These are phyloP conservation scores for Noccaea bulbosa DNA, from an alignment of 345 rosid species.

Conservation along the genomic window DNA sequence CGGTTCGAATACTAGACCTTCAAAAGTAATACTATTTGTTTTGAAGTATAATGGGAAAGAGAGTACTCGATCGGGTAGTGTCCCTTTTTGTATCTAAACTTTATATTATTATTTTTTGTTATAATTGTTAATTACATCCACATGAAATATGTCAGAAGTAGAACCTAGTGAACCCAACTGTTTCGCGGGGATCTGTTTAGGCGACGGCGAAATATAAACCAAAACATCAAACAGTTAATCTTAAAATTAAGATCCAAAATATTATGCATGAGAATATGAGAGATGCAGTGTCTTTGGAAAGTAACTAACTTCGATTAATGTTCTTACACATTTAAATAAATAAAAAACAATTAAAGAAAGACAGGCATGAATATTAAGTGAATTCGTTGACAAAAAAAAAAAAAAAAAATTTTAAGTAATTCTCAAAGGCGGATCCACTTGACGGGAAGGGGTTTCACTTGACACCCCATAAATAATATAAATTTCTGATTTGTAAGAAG, in stretches of 20 bases:
- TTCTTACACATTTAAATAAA: background rate
- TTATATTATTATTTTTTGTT: slow-evolving; percentile 12
- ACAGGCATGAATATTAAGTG: background rate
- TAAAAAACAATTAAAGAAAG: background rate
- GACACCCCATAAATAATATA: too few relatives aligned
- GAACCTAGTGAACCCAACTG: slow-evolving; percentile 31
- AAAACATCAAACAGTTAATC: background rate
- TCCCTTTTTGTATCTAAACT: slow-evolving; percentile 1
- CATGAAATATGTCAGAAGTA: slow-evolving; percentile 61
- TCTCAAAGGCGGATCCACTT: too few relatives aligned
- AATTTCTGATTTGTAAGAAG: too few relatives aligned
- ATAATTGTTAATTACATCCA: slow-evolving; percentile 42
- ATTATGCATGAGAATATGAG: background rate
- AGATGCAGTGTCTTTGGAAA: background rate
- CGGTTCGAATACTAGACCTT: background rate
- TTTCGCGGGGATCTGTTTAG: slow-evolving; percentile 39
- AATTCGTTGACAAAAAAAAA: too few relatives aligned
- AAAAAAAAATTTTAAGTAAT: too few relatives aligned
- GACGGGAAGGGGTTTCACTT: too few relatives aligned
- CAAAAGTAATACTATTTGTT: background rate
- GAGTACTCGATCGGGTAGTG: slow-evolving; percentile 8
- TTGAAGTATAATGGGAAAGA: slow-evolving; percentile 10
- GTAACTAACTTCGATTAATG: too few relatives aligned
- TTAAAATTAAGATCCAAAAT: background rate
- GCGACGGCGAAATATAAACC: slow-evolving; percentile 28